A percentile compares a stretch with the other conserved stretches of the same genome.
Conservation (phyloP, 768 basidiomycete genomes). For the Termitomyces sp. region DNA sequence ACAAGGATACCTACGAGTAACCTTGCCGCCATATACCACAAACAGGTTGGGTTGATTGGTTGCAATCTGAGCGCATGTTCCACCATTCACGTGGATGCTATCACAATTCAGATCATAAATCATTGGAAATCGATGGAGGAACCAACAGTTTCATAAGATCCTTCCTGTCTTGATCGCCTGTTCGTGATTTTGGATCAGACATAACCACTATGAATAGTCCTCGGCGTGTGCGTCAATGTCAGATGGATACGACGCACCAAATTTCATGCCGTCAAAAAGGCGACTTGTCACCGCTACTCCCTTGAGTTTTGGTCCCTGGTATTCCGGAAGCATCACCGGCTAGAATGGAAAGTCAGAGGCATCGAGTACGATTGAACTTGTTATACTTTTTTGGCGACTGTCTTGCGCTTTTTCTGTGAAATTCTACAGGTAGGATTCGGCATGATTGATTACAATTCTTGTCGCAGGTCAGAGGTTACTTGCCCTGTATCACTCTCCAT, state of each 20-base stretch:
- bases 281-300: constrained; percentile 55
- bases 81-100: constrained; percentile 72
- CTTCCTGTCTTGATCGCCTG: constrained; percentile 62
- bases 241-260: constrained; percentile 50
- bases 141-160: constrained; percentile 64
- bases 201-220: constrained; percentile 52
- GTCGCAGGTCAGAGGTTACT: not conserved
- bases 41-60: constrained; percentile 46
- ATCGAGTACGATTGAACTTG: not conserved
- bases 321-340: constrained; percentile 60
- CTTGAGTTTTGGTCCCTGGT: constrained; percentile 58
- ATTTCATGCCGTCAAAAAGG: constrained; percentile 71
- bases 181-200: constrained; percentile 68
- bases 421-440: constrained; percentile 18
- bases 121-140: not conserved
- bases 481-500: constrained; percentile 59
- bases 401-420: constrained; percentile 57
- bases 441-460: not conserved
- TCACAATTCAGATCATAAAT: not conserved
- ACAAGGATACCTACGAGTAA: constrained; percentile 49
- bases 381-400: constrained; percentile 43
- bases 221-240: not conserved
- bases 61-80: constrained; percentile 57
- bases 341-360: constrained; percentile 19
- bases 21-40: constrained; percentile 66